Conservation (phyloP, 768 basidiomycete genomes). For the Tremella fuciformis region DNA sequence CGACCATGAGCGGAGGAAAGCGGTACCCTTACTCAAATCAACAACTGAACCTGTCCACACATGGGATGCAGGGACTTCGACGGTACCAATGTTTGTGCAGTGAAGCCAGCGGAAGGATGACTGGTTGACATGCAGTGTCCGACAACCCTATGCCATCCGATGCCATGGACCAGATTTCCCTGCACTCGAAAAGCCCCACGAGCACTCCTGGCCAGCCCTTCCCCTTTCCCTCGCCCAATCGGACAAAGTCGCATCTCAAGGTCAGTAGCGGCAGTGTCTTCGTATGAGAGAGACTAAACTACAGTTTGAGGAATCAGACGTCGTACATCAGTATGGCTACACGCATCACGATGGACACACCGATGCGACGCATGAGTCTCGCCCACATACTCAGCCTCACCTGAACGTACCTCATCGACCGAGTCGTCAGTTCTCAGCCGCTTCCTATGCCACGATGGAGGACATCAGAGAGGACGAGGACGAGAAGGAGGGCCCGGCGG, state of each 20-base stretch:
- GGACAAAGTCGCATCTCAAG: conserved; percentile 37
- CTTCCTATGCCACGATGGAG: conserved; percentile 13
- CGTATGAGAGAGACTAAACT: background rate
- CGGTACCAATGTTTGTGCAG: conserved; percentile 63
- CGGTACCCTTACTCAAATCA: conserved; percentile 28
- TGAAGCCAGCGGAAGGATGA: background rate
- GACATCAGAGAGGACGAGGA: conserved; percentile 10
- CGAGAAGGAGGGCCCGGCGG: conserved; percentile 3
- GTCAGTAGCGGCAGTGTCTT: conserved; percentile 12
- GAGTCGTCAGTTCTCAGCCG: conserved; percentile 4
- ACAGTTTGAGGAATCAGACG: conserved; percentile 51
- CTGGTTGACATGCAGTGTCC: conserved; percentile 57
- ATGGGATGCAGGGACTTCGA: conserved; percentile 58
- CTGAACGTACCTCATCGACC: background rate
- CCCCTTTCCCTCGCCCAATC: background rate
- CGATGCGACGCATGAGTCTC: background rate
- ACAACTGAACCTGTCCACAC: conserved; percentile 48
- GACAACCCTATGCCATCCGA: conserved; percentile 73
- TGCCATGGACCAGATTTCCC: conserved; percentile 48
- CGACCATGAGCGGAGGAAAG: conserved; percentile 31
- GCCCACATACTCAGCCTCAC: background rate
- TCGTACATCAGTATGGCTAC: conserved; percentile 49
- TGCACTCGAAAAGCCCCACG: conserved; percentile 26
- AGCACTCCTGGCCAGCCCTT: background rate
- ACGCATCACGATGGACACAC: conserved; percentile 26